Evolutionary conservation across 2,329 filamentous ascomycete genomes (phyloP).

Genomic region (Epichloe baconii): DNA sequence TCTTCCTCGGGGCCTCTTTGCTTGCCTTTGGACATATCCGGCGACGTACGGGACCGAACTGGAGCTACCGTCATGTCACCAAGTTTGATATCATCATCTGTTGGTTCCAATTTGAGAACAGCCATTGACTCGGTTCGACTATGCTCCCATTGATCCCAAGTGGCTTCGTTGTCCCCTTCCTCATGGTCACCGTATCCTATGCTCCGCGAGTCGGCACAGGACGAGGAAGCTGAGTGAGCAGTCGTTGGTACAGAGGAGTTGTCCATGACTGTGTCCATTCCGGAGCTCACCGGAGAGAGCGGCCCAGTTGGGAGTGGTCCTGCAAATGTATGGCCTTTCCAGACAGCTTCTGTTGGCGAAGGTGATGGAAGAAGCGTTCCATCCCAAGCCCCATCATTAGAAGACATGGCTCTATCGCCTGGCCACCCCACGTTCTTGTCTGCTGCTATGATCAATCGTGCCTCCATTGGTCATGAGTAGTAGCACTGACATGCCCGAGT

Average conservation of each 20-base stretch:
- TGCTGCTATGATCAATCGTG: slow-evolving; percentile 26
- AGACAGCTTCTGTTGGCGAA: slow-evolving; percentile 19
- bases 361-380: slow-evolving; percentile 18
- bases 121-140: slow-evolving; percentile 31
- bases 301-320: slow-evolving; percentile 30
- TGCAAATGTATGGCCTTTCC: slow-evolving; percentile 14
- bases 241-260: slow-evolving; percentile 28
- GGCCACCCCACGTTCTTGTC: slow-evolving; percentile 33
- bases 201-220: slow-evolving; percentile 32
- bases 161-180: slow-evolving; percentile 26
- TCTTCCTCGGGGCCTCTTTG: slow-evolving; percentile 57
- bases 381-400: slow-evolving; percentile 25
- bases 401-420: slow-evolving; percentile 30
- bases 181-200: slow-evolving; percentile 26
- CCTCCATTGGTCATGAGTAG: slow-evolving; percentile 35
- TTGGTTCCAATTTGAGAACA: slow-evolving; percentile 43
- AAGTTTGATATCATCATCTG: slow-evolving; percentile 42
- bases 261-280: slow-evolving; percentile 28
- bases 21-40: slow-evolving; percentile 23
- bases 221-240: slow-evolving; percentile 33
- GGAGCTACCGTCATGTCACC: slow-evolving; percentile 35
- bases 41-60: slow-evolving; percentile 8
- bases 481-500: slow-evolving; percentile 27
- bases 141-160: slow-evolving; percentile 40
- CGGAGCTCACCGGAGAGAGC: slow-evolving; percentile 40